A percentile compares a stretch with the other conserved stretches of the same genome.
Conservation (phyloP, 192 early-diverging fungal genomes). For the Backusella psychrophila region DNA sequence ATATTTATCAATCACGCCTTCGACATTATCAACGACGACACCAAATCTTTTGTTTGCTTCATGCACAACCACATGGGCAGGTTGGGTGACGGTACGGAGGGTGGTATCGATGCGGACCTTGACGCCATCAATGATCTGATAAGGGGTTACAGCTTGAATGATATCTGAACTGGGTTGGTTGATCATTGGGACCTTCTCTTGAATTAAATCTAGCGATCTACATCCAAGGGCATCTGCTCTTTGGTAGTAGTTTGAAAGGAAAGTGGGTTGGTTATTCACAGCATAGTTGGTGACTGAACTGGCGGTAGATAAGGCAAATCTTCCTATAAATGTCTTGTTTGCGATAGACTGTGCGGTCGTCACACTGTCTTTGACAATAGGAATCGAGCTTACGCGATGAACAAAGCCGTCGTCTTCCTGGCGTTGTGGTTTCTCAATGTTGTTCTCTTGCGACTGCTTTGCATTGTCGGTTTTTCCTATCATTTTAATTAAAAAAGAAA, state of each 20-base stretch:
- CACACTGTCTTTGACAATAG: constrained; percentile 32
- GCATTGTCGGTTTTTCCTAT: constrained; percentile 9
- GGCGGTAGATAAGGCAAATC: constrained; percentile 30
- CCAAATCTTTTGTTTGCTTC: constrained; percentile 28
- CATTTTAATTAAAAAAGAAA: background rate
- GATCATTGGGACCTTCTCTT: constrained; percentile 60
- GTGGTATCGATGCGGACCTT: constrained; percentile 21
- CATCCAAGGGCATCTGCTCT: constrained; percentile 59
- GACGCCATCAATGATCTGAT: constrained; percentile 47
- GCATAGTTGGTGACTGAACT: constrained; percentile 22
- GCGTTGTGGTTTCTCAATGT: background rate
- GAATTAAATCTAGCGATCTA: constrained; percentile 60
- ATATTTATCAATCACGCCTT: constrained; percentile 38
- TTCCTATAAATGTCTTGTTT: constrained; percentile 26
- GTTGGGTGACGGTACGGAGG: constrained; percentile 12
- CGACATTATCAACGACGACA: constrained; percentile 54
- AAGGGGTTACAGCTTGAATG: constrained; percentile 50
- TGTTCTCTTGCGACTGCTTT: constrained; percentile 1
- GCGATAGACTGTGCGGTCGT: constrained; percentile 24
- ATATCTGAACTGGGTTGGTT: constrained; percentile 61
- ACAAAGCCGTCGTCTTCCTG: constrained; percentile 18
- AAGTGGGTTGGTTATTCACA: background rate
- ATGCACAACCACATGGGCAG: constrained; percentile 52
- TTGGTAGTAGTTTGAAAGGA: constrained; percentile 26
- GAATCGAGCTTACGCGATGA: constrained; percentile 32